phyloP scores from a whole-genome alignment of 208 protist genomes.

The Wallacemonas sp. region DNA sequence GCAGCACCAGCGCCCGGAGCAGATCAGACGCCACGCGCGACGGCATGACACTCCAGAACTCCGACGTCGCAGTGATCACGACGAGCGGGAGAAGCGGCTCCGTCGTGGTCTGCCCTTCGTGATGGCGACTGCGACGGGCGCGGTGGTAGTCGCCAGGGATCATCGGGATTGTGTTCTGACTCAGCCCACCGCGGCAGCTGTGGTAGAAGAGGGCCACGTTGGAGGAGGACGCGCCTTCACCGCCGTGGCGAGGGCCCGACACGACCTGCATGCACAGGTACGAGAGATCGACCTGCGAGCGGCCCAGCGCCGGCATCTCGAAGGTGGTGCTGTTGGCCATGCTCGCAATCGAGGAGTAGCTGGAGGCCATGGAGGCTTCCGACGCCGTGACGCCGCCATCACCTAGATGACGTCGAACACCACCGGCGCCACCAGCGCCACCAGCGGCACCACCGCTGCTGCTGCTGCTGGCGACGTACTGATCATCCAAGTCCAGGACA shows the following conservation, averaged over 20 bases:
- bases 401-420: slow-evolving; percentile 18
- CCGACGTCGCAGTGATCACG: slow-evolving; percentile 32
- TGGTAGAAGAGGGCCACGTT: slow-evolving; percentile 11
- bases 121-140: slow-evolving; percentile 4
- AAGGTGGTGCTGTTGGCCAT: slow-evolving; percentile 18
- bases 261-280: slow-evolving; percentile 30
- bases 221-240: background rate
- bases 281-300: slow-evolving; percentile 31
- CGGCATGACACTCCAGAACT: slow-evolving; percentile 58
- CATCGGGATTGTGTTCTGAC: slow-evolving; percentile 1
- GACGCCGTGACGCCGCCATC: slow-evolving; percentile 14
- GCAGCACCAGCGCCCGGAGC: slow-evolving; percentile 51
- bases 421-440: too few species aligned
- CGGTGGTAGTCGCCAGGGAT: slow-evolving; percentile 9
- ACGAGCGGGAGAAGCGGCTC: slow-evolving; percentile 22
- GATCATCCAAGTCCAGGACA: slow-evolving; percentile 29
- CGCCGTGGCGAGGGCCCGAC: slow-evolving; percentile 5
- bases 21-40: slow-evolving; percentile 37
- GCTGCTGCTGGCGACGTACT: slow-evolving; percentile 21
- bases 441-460: slow-evolving; percentile 14
- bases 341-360: slow-evolving; percentile 4
- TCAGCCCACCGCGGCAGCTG: slow-evolving; percentile 10
- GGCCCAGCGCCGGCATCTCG: slow-evolving; percentile 38
- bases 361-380: slow-evolving; percentile 6
- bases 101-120: slow-evolving; percentile 1